phyloP scores from a whole-genome alignment of 2,329 filamentous ascomycete species.

The Aspergillus caelatus region DNA sequence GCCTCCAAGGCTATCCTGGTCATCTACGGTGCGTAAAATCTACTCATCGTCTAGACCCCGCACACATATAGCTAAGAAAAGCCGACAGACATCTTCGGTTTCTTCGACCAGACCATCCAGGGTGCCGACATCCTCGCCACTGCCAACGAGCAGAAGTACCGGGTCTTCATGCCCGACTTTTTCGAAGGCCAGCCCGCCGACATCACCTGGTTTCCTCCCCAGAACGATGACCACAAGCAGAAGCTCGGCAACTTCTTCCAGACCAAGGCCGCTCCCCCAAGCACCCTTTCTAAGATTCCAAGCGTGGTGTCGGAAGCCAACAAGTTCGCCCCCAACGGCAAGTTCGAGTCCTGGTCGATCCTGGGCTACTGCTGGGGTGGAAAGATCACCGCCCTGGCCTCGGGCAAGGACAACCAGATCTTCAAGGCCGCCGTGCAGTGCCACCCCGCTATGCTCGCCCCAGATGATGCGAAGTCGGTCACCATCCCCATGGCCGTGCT shows the following conservation, averaged over 20 bases:
- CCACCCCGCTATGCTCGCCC: slow-evolving; percentile 65
- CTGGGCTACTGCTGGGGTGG: slow-evolving; percentile 65
- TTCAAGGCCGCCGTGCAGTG: slow-evolving; percentile 62
- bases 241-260: slow-evolving; percentile 64
- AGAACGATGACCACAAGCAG: slow-evolving; percentile 62
- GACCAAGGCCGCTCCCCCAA: slow-evolving; percentile 59
- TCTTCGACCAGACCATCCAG: slow-evolving; percentile 65
- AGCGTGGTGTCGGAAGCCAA: slow-evolving; percentile 59
- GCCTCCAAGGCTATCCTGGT: slow-evolving; percentile 62
- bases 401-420: slow-evolving; percentile 49
- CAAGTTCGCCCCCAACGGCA: slow-evolving; percentile 42
- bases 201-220: slow-evolving; percentile 63
- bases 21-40: slow-evolving; percentile 48
- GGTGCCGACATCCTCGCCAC: slow-evolving; percentile 65
- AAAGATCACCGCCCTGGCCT: slow-evolving; percentile 60
- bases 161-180: slow-evolving; percentile 89
- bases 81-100: slow-evolving; percentile 62
- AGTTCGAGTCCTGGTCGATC: slow-evolving; percentile 60
- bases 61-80: neutral
- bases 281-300: slow-evolving; percentile 58
- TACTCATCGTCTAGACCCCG: neutral
- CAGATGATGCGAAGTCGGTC: slow-evolving; percentile 58
- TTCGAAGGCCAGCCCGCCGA: slow-evolving; percentile 75
- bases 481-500: slow-evolving; percentile 61
- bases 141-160: slow-evolving; percentile 68